A percentile compares a stretch with the other conserved stretches of the same genome.
Evolutionary conservation across 345 rosid species (phyloP).

Genomic region (Lenwebbia sp.): DNA sequence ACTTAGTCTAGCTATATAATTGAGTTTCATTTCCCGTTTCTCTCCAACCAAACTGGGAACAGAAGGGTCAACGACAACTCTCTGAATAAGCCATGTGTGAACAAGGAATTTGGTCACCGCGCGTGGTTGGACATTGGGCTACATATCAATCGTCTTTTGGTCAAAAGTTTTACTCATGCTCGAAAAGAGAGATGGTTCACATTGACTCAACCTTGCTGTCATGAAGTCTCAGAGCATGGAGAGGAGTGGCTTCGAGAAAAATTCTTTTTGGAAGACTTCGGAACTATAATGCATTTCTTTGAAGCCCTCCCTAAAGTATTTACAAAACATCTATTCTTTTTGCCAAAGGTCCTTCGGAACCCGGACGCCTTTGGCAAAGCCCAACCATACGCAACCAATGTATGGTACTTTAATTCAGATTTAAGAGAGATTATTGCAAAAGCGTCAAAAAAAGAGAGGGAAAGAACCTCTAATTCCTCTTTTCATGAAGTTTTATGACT

Average conservation of each 20-base stretch:
- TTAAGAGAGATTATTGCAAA: background rate
- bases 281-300: background rate
- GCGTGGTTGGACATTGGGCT: background rate
- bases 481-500: background rate
- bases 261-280: background rate
- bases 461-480: accelerated
- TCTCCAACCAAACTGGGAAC: background rate
- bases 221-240: background rate
- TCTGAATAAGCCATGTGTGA: background rate
- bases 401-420: background rate
- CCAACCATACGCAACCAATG: background rate
- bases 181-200: background rate
- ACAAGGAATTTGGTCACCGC: background rate
- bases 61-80: background rate
- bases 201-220: background rate
- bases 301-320: background rate
- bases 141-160: background rate
- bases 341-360: background rate
- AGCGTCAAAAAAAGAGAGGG: background rate
- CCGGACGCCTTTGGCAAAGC: background rate
- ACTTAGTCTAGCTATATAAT: background rate
- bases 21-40: background rate
- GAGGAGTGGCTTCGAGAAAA: background rate
- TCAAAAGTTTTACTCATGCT: background rate
- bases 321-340: background rate